These are phyloP conservation scores for Rhodotorula sp. DNA, from an alignment of 1,284 basidiomycete genomes.

Conservation along the genomic window DNA sequence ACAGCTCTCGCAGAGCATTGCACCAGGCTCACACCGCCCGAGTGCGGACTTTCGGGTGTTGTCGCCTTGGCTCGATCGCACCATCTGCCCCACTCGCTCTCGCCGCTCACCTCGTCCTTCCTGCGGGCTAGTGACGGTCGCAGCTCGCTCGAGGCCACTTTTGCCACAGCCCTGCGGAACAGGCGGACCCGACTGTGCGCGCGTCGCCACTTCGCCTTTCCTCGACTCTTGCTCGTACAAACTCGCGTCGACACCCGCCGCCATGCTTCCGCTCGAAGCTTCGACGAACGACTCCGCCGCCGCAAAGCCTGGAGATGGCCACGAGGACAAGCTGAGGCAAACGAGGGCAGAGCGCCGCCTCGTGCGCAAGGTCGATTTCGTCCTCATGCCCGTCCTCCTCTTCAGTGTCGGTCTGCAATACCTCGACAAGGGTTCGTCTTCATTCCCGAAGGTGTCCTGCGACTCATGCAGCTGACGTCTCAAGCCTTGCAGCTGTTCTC, in stretches of 20 bases:
- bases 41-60: no score
- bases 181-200: no score
- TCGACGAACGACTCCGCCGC: not conserved
- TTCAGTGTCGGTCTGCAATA: constrained; percentile 53
- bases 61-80: no score
- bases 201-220: no score
- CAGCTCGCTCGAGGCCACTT: no score
- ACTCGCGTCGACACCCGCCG: not conserved
- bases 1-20: no score
- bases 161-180: no score
- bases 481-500: constrained; percentile 52
- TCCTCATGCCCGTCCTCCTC: constrained; percentile 40
- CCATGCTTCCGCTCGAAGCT: constrained; percentile 5
- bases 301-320: not conserved
- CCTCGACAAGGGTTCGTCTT: constrained; percentile 49
- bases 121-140: no score
- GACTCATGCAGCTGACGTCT: not conserved
- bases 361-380: constrained; percentile 49
- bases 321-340: not conserved
- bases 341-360: constrained; percentile 35
- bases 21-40: no score
- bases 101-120: no score
- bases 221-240: not conserved
- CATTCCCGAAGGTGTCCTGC: not conserved
- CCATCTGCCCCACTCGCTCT: no score